Evolutionary conservation across 768 basidiomycete species (phyloP).

Genomic region (Paxillus rubicundulus): DNA sequence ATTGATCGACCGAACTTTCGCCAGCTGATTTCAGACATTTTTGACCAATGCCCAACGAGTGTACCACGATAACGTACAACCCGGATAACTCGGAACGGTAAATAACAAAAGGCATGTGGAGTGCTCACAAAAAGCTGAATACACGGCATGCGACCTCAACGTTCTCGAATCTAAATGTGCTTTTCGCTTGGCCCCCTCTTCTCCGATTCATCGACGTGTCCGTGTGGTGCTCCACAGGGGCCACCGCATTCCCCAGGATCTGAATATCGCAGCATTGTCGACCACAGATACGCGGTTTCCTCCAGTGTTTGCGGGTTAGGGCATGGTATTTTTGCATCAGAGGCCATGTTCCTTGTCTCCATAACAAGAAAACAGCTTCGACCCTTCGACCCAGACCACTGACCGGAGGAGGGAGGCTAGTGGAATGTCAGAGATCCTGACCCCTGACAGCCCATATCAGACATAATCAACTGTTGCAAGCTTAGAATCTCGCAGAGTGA

Average conservation of each 20-base stretch:
- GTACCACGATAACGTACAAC: background rate
- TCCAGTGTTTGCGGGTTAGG: background rate
- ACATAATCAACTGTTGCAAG: too few relatives aligned
- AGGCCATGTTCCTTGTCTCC: too few relatives aligned
- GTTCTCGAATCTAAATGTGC: background rate
- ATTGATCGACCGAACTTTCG: too few relatives aligned
- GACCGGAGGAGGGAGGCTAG: too few relatives aligned
- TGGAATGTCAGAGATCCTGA: too few relatives aligned
- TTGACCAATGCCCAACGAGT: background rate
- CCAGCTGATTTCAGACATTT: too few relatives aligned
- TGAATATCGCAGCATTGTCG: background rate
- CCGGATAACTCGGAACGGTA: background rate
- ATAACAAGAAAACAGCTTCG: too few relatives aligned
- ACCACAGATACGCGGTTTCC: background rate
- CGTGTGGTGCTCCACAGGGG: background rate
- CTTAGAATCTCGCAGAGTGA: too few relatives aligned
- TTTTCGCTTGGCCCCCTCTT: background rate
- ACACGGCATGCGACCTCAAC: background rate
- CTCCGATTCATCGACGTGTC: constrained; percentile 2
- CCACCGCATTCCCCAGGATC: constrained; percentile 1
- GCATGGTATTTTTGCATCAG: too few relatives aligned
- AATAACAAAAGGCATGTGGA: background rate
- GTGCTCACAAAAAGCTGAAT: background rate
- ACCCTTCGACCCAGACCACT: too few relatives aligned
- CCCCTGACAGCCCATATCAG: too few relatives aligned